Conservation (phyloP, 768 basidiomycete species). For the Hirschioporus abietinus region DNA sequence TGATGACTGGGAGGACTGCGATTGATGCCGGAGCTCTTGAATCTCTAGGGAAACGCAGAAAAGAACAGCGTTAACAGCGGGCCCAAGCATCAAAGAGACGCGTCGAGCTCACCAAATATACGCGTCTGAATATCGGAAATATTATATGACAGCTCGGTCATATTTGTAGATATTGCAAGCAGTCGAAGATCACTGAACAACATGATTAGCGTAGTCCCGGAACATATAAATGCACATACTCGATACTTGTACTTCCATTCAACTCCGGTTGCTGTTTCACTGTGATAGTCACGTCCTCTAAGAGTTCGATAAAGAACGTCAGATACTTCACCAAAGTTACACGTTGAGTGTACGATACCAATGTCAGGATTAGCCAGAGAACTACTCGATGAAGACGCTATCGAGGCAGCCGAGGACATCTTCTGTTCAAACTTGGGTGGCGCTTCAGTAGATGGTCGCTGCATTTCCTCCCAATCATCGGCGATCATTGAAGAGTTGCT, state of each 20-base stretch:
- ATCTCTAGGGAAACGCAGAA: slow-evolving; percentile 51
- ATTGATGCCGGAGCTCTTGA: slow-evolving; percentile 87
- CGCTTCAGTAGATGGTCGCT: not conserved
- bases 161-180: slow-evolving; percentile 75
- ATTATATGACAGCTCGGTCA: slow-evolving; percentile 81
- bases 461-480: not conserved
- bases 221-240: slow-evolving; percentile 1
- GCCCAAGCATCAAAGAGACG: slow-evolving; percentile 4
- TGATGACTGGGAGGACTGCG: slow-evolving; percentile 52
- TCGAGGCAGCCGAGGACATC: not conserved
- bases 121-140: slow-evolving; percentile 89
- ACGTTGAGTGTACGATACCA: not conserved
- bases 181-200: slow-evolving; percentile 61
- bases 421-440: not conserved
- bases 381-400: not conserved
- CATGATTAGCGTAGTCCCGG: not conserved
- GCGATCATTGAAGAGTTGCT: not conserved
- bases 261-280: not conserved
- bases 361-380: not conserved
- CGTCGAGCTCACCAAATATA: slow-evolving; percentile 64
- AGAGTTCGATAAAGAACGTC: no score
- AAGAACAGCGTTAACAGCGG: slow-evolving; percentile 4
- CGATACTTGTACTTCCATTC: not conserved
- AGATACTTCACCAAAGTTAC: not conserved
- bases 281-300: not conserved